Evolutionary conservation across 306 rosid genomes (phyloP).

Genomic region (Dalbergia oliveri): DNA sequence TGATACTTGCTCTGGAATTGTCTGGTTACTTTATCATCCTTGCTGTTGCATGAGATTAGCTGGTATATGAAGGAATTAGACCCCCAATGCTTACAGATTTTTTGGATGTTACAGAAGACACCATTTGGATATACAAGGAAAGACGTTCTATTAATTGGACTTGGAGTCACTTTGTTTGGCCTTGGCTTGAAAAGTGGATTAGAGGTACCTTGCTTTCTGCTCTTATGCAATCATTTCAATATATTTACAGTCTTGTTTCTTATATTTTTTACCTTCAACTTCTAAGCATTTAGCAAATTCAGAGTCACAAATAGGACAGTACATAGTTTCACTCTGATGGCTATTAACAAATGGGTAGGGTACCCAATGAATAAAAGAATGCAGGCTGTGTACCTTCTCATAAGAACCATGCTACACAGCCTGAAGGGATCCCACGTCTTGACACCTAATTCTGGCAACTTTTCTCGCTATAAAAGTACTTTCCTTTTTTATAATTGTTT

Average conservation of each 20-base stretch:
- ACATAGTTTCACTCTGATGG: not conserved
- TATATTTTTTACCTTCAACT: not conserved
- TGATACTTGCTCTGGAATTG: conserved; percentile 25
- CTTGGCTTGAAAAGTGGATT: conserved; percentile 85
- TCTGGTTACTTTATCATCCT: conserved; percentile 21
- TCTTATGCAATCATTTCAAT: conserved; percentile 2
- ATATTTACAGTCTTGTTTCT: conserved; percentile 5
- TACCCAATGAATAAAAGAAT: conserved; percentile 2
- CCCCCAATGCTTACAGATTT: not conserved
- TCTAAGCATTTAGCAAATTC: conserved; percentile 11
- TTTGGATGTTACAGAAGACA: conserved; percentile 55
- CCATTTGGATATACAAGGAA: conserved; percentile 94
- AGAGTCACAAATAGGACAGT: not conserved
- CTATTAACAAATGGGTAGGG: not conserved
- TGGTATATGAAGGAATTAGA: conserved; percentile 7
- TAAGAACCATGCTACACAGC: no score
- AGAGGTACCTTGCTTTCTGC: conserved; percentile 63
- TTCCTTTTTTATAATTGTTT: not conserved
- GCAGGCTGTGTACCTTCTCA: not conserved
- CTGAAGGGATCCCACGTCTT: no score
- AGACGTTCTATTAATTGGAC: conserved; percentile 90
- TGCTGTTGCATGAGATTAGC: conserved; percentile 5
- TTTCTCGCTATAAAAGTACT: no score
- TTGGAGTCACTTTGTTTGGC: conserved; percentile 83
- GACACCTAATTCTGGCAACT: no score